Conservation (phyloP, 2,329 filamentous ascomycete genomes). For the Alternaria sp. region DNA sequence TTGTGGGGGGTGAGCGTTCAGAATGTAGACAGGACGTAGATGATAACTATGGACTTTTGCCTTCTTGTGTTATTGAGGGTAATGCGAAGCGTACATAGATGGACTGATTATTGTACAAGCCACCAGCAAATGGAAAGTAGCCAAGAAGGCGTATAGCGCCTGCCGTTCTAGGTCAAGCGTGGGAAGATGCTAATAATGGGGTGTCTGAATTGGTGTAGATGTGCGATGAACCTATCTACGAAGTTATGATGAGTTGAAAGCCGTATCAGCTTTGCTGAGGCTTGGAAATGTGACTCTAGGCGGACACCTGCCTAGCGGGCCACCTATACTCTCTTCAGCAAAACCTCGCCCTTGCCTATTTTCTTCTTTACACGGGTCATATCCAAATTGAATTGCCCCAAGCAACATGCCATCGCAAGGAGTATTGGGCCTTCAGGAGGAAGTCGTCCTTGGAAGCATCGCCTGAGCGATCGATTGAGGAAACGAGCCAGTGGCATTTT, state of each 20-base stretch:
- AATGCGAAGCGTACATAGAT: neutral
- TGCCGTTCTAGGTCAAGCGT: neutral
- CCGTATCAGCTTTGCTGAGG: neutral
- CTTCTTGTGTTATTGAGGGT: neutral
- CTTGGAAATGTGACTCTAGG: neutral
- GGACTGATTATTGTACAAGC: neutral
- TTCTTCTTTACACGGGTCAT: neutral
- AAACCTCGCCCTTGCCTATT: neutral
- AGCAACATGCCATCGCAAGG: neutral
- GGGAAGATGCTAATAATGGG: neutral
- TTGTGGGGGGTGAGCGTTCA: neutral
- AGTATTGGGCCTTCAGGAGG: neutral
- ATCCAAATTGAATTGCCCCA: neutral
- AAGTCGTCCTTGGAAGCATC: neutral
- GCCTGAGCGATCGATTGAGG: neutral
- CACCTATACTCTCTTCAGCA: neutral
- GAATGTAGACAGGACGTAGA: neutral
- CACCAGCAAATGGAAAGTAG: neutral
- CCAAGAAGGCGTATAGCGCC: slow-evolving; percentile 1
- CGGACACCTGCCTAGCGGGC: neutral
- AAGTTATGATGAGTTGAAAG: neutral
- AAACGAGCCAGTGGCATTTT: neutral
- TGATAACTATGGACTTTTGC: neutral
- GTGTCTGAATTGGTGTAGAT: neutral
- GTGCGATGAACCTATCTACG: neutral